A percentile compares a stretch with the other conserved stretches of the same genome.
Conservation (phyloP, 148 eudicot species). For the Euryodendron excelsum region DNA sequence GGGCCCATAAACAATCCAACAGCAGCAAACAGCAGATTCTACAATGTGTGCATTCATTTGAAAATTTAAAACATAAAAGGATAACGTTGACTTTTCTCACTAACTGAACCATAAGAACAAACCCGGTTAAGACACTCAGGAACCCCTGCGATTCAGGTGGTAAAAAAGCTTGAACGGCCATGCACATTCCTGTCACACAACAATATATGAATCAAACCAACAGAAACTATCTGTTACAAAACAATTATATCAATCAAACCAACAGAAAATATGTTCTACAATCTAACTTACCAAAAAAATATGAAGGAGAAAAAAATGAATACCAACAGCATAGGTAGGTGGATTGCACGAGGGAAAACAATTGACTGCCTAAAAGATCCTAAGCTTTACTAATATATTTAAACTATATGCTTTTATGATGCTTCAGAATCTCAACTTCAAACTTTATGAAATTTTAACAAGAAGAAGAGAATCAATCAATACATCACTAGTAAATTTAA, state of each 20-base stretch:
- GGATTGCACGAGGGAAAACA: not conserved
- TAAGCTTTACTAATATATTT: no score
- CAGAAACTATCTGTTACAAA: conserved; percentile 33
- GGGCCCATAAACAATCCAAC: not conserved
- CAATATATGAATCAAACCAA: conserved; percentile 7
- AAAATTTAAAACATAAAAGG: not conserved
- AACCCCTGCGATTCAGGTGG: conserved; percentile 66
- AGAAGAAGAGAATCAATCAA: not conserved
- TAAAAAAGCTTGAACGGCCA: conserved; percentile 88
- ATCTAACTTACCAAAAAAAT: not conserved
- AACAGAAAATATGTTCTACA: not conserved
- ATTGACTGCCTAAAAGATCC: no score
- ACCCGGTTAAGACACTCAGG: conserved; percentile 69
- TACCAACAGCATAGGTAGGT: not conserved
- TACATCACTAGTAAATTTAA: no score
- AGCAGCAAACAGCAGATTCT: not conserved
- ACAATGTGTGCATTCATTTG: not conserved
- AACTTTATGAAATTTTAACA: no score
- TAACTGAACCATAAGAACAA: conserved; percentile 20
- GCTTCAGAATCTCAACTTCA: no score
- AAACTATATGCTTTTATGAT: no score
- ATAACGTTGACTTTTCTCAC: not conserved
- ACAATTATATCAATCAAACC: conserved; percentile 11
- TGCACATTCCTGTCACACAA: conserved; percentile 68
- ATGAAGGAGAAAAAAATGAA: not conserved